Evolutionary conservation across 345 rosid species (phyloP), one percentile per base, ranked within the genome.

Genomic region (Aquilaria yunnanensis): DNA sequence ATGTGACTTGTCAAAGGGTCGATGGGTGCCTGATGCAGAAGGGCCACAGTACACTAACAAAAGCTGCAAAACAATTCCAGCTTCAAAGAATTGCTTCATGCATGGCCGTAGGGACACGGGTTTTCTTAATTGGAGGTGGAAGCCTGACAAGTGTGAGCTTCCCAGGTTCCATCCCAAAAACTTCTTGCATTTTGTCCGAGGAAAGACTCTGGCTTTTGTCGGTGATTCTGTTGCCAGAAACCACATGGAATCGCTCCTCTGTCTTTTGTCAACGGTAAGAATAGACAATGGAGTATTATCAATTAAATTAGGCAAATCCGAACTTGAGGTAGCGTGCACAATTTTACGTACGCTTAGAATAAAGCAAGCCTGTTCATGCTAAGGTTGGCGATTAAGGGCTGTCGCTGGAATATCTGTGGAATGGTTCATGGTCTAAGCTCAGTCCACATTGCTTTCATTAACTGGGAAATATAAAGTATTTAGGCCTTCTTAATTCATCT

Each of bases 221-320:
- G 97, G 97, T 48, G 97, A 88, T 56, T 88, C 90, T 11, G 96
- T 90, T n/a, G 89, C 96, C 6, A 76, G 88, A 47, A 90, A 90
- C 77, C 96, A 90, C 14, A 68, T 88, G 83, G 92, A 88, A 65
- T 90, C 92, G 1, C 89, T 90, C 31, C 80, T 85, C 3, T 90
- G 96, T 56, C 85, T 88, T 61, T 68, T 90, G 65, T 88, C 92
- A 14, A 70, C 69, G 92, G 96, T 90, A 9, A 37, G 43, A 9
- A 37, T 37, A 37, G 8, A 37, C 43, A 37, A 9, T 37, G 23
- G 23, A 37, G 31, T 12, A 37, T 37, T 37, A 37, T 37, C 43
- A 37, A 3, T 9, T 37, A 3, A 37, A 9, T 4, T 37, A 0
- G 5, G 7, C 8, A 4, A 37, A 37, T 37, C 8, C 43, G 7